These are phyloP conservation scores for Pachysandra terminalis DNA, from an alignment of 164 flowering plant genomes.

Conservation along the genomic window DNA sequence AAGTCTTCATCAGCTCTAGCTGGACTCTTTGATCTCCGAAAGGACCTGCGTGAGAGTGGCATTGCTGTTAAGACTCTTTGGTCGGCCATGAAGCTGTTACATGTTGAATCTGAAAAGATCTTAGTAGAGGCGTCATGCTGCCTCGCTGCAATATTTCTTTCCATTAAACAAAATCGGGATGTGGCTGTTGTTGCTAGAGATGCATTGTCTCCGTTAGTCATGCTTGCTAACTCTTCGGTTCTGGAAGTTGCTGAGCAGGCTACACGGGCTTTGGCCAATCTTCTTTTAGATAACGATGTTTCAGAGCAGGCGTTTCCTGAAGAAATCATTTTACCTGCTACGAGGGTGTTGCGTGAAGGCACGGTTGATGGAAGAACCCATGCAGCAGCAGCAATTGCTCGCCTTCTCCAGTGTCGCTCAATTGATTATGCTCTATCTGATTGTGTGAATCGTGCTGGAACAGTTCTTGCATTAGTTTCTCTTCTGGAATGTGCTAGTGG, in stretches of 20 bases:
- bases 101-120: slow-evolving; percentile 51
- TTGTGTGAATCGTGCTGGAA: slow-evolving; percentile 62
- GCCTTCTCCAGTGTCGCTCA: slow-evolving; percentile 43
- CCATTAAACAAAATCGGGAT: slow-evolving; percentile 60
- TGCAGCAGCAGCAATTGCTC: slow-evolving; percentile 81
- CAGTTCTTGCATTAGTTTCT: slow-evolving; percentile 68
- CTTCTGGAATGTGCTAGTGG: slow-evolving; percentile 47
- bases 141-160: slow-evolving; percentile 73
- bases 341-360: slow-evolving; percentile 67
- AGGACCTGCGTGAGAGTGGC: slow-evolving; percentile 72
- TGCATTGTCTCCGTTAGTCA: slow-evolving; percentile 44
- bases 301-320: slow-evolving; percentile 53
- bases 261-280: slow-evolving; percentile 65
- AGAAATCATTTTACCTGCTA: slow-evolving; percentile 63
- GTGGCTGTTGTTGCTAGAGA: slow-evolving; percentile 65
- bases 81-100: slow-evolving; percentile 50
- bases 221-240: slow-evolving; percentile 51
- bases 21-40: slow-evolving; percentile 57
- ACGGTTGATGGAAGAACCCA: slow-evolving; percentile 50
- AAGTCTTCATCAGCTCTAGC: slow-evolving; percentile 71
- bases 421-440: slow-evolving; percentile 50
- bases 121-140: slow-evolving; percentile 54
- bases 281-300: slow-evolving; percentile 57
- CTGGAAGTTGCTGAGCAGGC: slow-evolving; percentile 69
- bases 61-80: slow-evolving; percentile 56